Conservation (phyloP, 2,329 filamentous ascomycete genomes). For the Tricladium varicosporioides region DNA sequence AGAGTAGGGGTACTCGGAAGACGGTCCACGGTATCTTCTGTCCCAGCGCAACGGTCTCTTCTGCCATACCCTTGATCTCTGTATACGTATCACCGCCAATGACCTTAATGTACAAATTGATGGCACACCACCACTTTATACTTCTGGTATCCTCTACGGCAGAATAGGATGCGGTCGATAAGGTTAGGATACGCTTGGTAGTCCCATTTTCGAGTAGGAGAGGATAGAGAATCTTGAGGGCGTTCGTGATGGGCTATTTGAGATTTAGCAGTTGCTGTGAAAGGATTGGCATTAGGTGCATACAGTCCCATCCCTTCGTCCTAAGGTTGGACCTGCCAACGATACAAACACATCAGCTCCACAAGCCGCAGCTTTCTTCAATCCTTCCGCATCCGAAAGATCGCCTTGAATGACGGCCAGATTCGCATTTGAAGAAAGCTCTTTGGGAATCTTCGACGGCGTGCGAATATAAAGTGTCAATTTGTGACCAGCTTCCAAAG, state of each 20-base stretch:
- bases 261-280: neutral
- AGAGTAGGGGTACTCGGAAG: conserved; percentile 24
- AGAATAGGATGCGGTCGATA: conserved; percentile 28
- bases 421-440: conserved; percentile 21
- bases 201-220: conserved; percentile 19
- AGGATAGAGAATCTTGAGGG: conserved; percentile 23
- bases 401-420: conserved; percentile 24
- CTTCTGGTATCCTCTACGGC: conserved; percentile 21
- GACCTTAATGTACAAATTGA: conserved; percentile 25
- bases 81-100: conserved; percentile 24
- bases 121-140: conserved; percentile 22
- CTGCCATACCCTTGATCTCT: conserved; percentile 22
- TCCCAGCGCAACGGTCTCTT: conserved; percentile 23
- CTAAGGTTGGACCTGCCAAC: conserved; percentile 25
- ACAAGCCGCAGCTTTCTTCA: conserved; percentile 24
- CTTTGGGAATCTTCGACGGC: conserved; percentile 25
- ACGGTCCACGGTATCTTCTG: conserved; percentile 27
- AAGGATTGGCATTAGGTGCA: neutral
- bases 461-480: conserved; percentile 27
- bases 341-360: conserved; percentile 25
- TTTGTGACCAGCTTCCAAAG: conserved; percentile 23
- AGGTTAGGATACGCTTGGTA: conserved; percentile 21
- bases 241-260: conserved; percentile 23
- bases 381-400: conserved; percentile 17
- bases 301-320: conserved; percentile 21